Percentiles rank a stretch among this genome's conserved stretches.
Conservation (phyloP, 306 rosid genomes). For the Vigna radiata region DNA sequence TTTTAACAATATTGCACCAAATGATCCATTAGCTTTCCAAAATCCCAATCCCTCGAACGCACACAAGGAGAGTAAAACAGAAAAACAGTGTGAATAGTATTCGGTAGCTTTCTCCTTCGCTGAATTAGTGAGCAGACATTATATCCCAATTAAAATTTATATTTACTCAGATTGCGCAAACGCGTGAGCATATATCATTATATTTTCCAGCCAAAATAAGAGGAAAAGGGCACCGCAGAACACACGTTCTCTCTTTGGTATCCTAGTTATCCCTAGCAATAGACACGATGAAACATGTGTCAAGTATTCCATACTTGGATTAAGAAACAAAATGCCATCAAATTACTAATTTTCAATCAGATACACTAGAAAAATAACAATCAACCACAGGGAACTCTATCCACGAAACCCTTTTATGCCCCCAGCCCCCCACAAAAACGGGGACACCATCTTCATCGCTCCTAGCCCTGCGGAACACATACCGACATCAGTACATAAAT, state of each 20-base stretch:
- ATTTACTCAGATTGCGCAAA: neutral
- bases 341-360: conserved; percentile 55
- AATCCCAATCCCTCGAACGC: too few species aligned
- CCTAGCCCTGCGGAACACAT: conserved; percentile 45
- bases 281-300: conserved; percentile 28
- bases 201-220: conserved; percentile 17
- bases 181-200: conserved; percentile 16
- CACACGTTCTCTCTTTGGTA: neutral
- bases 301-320: conserved; percentile 43
- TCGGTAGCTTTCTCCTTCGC: neutral
- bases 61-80: too few species aligned
- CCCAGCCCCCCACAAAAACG: conserved; percentile 43
- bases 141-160: neutral
- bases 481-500: conserved; percentile 46
- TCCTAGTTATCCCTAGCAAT: conserved; percentile 40
- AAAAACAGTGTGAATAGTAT: neutral
- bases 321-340: conserved; percentile 56
- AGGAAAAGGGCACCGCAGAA: conserved; percentile 5
- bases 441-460: conserved; percentile 46
- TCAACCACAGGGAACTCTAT: conserved; percentile 44
- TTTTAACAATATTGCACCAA: too few species aligned
- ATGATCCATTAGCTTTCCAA: too few species aligned
- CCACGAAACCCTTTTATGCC: conserved; percentile 46
- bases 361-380: conserved; percentile 53
- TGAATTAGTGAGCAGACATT: neutral